A percentile compares a stretch with the other conserved stretches of the same genome.
phyloP scores from a whole-genome alignment of 23 red algal species.

The Cyanidioschyzon merolae region DNA sequence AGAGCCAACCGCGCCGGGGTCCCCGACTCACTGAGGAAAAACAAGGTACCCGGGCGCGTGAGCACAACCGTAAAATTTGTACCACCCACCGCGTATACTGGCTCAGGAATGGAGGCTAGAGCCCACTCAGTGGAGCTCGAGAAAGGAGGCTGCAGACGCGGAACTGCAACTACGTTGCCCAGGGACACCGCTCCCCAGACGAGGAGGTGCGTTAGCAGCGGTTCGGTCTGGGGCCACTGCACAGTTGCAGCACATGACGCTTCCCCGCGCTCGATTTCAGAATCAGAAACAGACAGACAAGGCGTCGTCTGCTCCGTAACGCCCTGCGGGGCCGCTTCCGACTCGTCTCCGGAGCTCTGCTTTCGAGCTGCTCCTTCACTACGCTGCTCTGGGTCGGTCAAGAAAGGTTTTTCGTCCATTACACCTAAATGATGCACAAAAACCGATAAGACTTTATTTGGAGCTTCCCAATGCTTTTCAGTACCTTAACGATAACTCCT shows the following conservation, averaged over 20 bases:
- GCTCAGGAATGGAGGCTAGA: neutral
- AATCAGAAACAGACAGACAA: neutral
- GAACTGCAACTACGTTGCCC: neutral
- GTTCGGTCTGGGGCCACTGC: neutral
- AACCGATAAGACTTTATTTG: too few relatives aligned
- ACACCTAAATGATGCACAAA: too few relatives aligned
- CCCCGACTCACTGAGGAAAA: neutral
- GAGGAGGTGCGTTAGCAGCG: neutral
- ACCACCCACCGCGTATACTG: neutral
- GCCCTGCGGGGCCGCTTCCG: neutral
- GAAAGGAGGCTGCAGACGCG: neutral
- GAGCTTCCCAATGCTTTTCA: too few relatives aligned
- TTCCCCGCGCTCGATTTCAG: neutral
- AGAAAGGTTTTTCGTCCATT: too few relatives aligned
- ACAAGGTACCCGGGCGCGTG: neutral
- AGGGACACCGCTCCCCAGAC: neutral
- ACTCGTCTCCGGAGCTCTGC: too few relatives aligned
- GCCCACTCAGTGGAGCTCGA: neutral
- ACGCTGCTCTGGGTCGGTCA: too few relatives aligned
- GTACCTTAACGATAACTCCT: too few relatives aligned
- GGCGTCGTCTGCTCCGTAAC: neutral
- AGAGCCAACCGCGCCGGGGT: neutral
- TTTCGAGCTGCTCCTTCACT: too few relatives aligned
- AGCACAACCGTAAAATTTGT: neutral
- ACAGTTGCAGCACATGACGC: neutral